Conservation (phyloP, 139 green algal genomes). For the Zygnema cylindricum region DNA sequence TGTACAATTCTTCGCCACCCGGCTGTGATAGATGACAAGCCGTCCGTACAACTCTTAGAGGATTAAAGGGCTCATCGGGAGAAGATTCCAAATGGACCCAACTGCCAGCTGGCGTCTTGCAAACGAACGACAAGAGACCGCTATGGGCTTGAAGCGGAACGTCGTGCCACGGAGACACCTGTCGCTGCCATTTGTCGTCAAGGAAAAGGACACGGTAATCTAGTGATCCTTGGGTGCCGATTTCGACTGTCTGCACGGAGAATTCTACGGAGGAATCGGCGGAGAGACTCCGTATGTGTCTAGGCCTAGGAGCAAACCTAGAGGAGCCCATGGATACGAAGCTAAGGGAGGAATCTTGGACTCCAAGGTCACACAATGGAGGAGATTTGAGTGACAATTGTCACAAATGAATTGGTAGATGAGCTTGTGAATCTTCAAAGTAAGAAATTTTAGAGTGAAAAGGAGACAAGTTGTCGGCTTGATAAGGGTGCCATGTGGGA, state of each 20-base stretch:
- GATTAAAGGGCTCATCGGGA: slow-evolving; percentile 35
- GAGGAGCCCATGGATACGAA: neutral
- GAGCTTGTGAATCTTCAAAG: too few relatives aligned
- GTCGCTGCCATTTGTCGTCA: slow-evolving; percentile 16
- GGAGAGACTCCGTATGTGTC: neutral
- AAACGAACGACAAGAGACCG: neutral
- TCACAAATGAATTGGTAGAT: too few relatives aligned
- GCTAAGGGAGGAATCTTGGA: too few relatives aligned
- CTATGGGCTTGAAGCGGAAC: slow-evolving; percentile 17
- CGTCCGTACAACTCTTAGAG: slow-evolving; percentile 1
- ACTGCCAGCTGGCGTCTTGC: slow-evolving; percentile 14
- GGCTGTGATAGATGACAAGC: neutral
- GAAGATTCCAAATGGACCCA: slow-evolving; percentile 19
- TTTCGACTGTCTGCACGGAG: slow-evolving; percentile 22
- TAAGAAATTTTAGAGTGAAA: too few relatives aligned
- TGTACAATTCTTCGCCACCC: neutral
- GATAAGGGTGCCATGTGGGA: too few relatives aligned
- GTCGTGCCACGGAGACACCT: slow-evolving; percentile 34
- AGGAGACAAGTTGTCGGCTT: too few relatives aligned
- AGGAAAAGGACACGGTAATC: slow-evolving; percentile 26
- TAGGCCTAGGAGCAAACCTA: neutral
- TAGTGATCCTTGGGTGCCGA: slow-evolving; percentile 20
- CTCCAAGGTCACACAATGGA: too few relatives aligned
- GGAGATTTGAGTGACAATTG: too few relatives aligned
- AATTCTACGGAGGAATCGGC: neutral